Evolutionary conservation across 1,139 yeast genomes (phyloP).

Genomic region (Spencermartinsiella ligniputridi): DNA sequence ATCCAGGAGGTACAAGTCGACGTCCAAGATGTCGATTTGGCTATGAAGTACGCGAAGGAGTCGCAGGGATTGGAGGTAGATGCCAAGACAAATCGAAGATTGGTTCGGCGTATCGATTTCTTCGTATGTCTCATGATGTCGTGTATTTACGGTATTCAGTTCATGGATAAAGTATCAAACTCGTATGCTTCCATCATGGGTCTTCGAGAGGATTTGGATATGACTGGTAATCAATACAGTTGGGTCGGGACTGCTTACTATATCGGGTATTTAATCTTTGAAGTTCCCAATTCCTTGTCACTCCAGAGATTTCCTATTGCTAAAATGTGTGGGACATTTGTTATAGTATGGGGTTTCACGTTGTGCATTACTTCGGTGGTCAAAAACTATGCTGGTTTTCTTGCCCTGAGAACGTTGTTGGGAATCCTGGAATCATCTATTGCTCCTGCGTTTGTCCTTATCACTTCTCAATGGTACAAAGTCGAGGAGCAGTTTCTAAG

Average conservation of each 20-base stretch:
- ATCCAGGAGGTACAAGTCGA: background rate
- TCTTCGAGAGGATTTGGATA: slow-evolving; percentile 37
- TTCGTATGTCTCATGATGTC: slow-evolving; percentile 2
- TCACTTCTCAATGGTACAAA: slow-evolving; percentile 52
- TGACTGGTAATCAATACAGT: slow-evolving; percentile 38
- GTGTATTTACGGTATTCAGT: slow-evolving; percentile 21
- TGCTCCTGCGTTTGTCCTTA: slow-evolving; percentile 56
- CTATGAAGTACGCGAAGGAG: slow-evolving; percentile 1
- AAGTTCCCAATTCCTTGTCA: slow-evolving; percentile 46
- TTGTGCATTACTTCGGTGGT: slow-evolving; percentile 47
- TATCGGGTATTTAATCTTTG: slow-evolving; percentile 48
- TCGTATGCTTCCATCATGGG: slow-evolving; percentile 61
- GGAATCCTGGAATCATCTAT: slow-evolving; percentile 56
- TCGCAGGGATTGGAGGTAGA: background rate
- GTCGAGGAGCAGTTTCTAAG: slow-evolving; percentile 50
- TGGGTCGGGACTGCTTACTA: slow-evolving; percentile 60
- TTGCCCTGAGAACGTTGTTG: slow-evolving; percentile 47
- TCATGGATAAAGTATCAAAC: slow-evolving; percentile 60
- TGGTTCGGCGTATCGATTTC: slow-evolving; percentile 2
- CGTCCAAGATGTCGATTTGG: background rate
- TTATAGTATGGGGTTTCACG: slow-evolving; percentile 49
- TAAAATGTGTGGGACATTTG: slow-evolving; percentile 43
- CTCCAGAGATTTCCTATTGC: slow-evolving; percentile 54
- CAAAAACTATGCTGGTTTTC: slow-evolving; percentile 44
- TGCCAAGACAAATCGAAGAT: background rate